Evolutionary conservation across 805 yeast genomes (phyloP).

Genomic region (Yueomyces sinensis): DNA sequence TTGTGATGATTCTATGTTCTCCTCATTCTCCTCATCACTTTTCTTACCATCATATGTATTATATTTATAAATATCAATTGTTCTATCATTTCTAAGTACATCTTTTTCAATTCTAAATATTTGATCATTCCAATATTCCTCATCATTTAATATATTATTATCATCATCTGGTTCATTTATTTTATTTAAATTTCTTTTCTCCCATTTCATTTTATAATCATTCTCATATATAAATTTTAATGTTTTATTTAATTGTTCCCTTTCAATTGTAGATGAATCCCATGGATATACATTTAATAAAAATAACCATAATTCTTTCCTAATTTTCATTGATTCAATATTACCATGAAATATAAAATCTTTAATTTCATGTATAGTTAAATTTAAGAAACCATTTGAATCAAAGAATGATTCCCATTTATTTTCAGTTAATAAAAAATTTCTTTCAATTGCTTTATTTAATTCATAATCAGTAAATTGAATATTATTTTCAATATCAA

Average conservation of each 20-base stretch:
- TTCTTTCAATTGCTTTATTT: conserved; percentile 52
- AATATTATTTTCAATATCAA: conserved; percentile 17
- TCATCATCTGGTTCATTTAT: conserved; percentile 5
- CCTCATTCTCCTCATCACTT: conserved; percentile 22
- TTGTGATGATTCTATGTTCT: conserved; percentile 5
- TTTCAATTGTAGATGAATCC: conserved; percentile 64
- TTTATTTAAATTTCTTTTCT: conserved; percentile 25
- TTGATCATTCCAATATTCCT: conserved; percentile 80
- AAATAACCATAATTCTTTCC: conserved; percentile 79
- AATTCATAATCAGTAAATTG: conserved; percentile 20
- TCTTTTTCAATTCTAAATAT: conserved; percentile 85
- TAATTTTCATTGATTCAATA: conserved; percentile 33
- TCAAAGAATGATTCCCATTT: conserved; percentile 89
- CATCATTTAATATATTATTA: conserved; percentile 28
- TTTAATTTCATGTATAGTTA: conserved; percentile 70
- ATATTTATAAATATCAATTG: conserved; percentile 45
- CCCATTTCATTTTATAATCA: conserved; percentile 60
- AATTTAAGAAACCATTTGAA: conserved; percentile 51
- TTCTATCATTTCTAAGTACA: conserved; percentile 81
- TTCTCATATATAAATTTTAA: conserved; percentile 42
- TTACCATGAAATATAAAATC: conserved; percentile 89
- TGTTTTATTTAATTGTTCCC: conserved; percentile 43
- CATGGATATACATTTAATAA: conserved; percentile 76
- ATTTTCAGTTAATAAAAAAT: conserved; percentile 27
- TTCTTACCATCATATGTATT: conserved; percentile 26